Percentiles rank a stretch among this genome's conserved stretches.
phyloP scores from a whole-genome alignment of 2,329 filamentous ascomycete genomes.

The Sclerotinia sclerotiorum region DNA sequence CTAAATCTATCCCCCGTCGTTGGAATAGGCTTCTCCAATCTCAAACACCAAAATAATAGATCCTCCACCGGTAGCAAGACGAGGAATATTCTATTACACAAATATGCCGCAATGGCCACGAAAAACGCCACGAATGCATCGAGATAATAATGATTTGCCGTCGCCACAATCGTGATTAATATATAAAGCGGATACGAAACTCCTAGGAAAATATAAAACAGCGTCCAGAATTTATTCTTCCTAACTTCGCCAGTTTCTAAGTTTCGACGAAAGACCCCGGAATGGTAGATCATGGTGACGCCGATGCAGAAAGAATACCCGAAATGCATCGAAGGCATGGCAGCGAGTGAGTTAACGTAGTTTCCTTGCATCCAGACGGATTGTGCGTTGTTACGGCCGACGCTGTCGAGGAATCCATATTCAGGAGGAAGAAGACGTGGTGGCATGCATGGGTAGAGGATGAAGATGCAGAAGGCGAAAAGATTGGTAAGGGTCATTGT shows the following conservation, averaged over 20 bases:
- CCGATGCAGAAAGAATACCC: slow-evolving; percentile 56
- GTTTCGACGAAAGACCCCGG: slow-evolving; percentile 45
- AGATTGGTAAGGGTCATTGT: slow-evolving; percentile 56
- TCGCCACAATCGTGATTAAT: slow-evolving; percentile 52
- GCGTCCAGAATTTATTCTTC: slow-evolving; percentile 46
- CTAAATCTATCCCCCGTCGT: slow-evolving; percentile 46
- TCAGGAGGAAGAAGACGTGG: slow-evolving; percentile 51
- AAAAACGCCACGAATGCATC: slow-evolving; percentile 50
- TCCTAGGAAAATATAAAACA: slow-evolving; percentile 46
- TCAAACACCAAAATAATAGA: slow-evolving; percentile 47
- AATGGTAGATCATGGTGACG: slow-evolving; percentile 53
- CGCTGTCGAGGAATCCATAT: slow-evolving; percentile 52
- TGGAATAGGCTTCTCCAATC: slow-evolving; percentile 51
- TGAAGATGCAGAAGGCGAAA: slow-evolving; percentile 52
- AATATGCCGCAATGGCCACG: slow-evolving; percentile 48
- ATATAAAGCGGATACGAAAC: slow-evolving; percentile 50
- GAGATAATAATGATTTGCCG: slow-evolving; percentile 56
- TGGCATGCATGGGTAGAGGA: slow-evolving; percentile 54
- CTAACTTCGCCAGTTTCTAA: slow-evolving; percentile 45
- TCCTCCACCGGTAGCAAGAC: slow-evolving; percentile 52
- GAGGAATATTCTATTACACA: slow-evolving; percentile 51
- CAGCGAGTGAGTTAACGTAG: slow-evolving; percentile 52
- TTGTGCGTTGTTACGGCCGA: slow-evolving; percentile 50
- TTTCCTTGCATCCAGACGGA: slow-evolving; percentile 53
- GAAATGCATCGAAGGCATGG: slow-evolving; percentile 56